phyloP scores from a whole-genome alignment of 306 rosid species.

The Alnus rubra region DNA sequence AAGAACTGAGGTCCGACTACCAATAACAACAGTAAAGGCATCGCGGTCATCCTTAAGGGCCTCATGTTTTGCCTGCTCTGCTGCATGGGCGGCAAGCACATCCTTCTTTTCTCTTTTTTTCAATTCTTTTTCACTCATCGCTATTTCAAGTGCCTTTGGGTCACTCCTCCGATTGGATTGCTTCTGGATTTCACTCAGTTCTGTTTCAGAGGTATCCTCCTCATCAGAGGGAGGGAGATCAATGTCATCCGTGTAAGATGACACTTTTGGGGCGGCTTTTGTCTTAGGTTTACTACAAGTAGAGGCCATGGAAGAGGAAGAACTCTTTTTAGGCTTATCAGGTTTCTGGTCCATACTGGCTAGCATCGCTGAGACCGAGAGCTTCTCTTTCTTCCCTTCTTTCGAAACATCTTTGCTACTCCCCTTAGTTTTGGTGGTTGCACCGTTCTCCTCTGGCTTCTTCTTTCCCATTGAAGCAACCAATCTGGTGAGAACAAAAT shows the following conservation, averaged over 20 bases:
- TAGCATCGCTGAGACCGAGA: constrained; percentile 35
- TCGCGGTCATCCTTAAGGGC: constrained; percentile 71
- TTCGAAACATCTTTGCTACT: constrained; percentile 11
- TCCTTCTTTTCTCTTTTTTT: constrained; percentile 65
- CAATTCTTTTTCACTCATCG: constrained; percentile 47
- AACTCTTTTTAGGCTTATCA: constrained; percentile 35
- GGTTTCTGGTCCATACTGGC: constrained; percentile 49
- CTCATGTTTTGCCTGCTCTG: constrained; percentile 54
- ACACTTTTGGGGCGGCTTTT: constrained; percentile 33
- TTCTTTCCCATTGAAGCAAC: constrained; percentile 27
- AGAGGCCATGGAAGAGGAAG: constrained; percentile 30
- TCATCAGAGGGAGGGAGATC: constrained; percentile 56
- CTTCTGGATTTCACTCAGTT: neutral
- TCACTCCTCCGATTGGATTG: constrained; percentile 30
- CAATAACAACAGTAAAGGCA: constrained; percentile 75
- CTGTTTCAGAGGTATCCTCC: constrained; percentile 34
- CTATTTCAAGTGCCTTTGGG: constrained; percentile 38
- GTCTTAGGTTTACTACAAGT: constrained; percentile 17
- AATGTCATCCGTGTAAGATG: constrained; percentile 26
- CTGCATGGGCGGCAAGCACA: constrained; percentile 48
- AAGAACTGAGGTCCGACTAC: constrained; percentile 59
- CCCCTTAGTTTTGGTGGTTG: constrained; percentile 14
- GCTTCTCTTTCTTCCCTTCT: constrained; percentile 24
- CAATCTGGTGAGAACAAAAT: neutral
- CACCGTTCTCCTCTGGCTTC: constrained; percentile 27